Evolutionary conservation across 768 basidiomycete genomes (phyloP).

Genomic region (Mycena filopes): DNA sequence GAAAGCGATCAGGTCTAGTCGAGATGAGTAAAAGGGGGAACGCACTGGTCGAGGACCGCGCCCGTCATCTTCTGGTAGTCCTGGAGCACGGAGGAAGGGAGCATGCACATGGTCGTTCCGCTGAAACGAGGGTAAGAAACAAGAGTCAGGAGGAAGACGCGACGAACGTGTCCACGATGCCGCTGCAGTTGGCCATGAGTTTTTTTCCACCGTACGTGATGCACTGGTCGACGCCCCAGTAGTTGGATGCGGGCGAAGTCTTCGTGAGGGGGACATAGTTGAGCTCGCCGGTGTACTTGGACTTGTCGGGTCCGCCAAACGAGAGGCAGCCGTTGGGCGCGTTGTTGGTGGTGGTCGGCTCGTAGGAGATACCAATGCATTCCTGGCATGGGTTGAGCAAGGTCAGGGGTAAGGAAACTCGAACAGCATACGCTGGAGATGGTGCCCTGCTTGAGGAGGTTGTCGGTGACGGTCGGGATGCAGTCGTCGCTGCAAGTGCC

Average conservation of each 20-base stretch:
- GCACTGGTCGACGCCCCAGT: constrained; percentile 58
- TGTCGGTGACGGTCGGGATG: constrained; percentile 59
- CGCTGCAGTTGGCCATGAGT: constrained; percentile 46
- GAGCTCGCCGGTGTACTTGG: constrained; percentile 34
- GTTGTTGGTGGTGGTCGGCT: constrained; percentile 43
- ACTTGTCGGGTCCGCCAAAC: constrained; percentile 41
- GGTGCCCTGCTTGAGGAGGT: constrained; percentile 43
- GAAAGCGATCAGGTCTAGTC: neutral
- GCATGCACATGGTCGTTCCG: constrained; percentile 48
- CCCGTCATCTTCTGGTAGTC: constrained; percentile 45
- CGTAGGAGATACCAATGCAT: constrained; percentile 49
- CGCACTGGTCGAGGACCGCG: constrained; percentile 34
- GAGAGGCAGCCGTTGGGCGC: constrained; percentile 32
- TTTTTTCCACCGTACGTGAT: constrained; percentile 46
- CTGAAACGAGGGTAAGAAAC: neutral
- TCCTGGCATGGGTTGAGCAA: constrained; percentile 2
- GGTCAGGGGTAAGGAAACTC: neutral
- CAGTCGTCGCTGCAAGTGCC: constrained; percentile 22
- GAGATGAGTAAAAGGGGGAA: neutral
- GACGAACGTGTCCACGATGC: constrained; percentile 53
- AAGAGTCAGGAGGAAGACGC: neutral
- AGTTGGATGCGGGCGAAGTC: constrained; percentile 43
- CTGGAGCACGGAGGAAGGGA: constrained; percentile 43
- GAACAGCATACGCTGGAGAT: constrained; percentile 39
- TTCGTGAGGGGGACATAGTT: constrained; percentile 34